A percentile compares a stretch with the other conserved stretches of the same genome.
Conservation (phyloP, 2,329 filamentous ascomycete genomes). For the Fusarium metavorans region DNA sequence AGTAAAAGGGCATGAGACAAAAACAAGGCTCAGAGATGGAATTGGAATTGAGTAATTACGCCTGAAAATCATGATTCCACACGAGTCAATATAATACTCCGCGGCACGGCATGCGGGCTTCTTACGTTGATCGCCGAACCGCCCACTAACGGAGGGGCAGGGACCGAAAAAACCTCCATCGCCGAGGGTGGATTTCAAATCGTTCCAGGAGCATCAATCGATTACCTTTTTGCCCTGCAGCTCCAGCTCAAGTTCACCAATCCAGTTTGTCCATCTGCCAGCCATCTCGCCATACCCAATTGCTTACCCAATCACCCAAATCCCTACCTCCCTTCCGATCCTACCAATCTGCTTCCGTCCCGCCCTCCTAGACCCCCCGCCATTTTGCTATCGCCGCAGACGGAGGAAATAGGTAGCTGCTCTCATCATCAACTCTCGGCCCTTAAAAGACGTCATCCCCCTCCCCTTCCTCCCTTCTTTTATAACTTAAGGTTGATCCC, state of each 20-base stretch:
- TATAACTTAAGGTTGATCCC: conserved; percentile 25
- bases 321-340: conserved; percentile 13
- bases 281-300: conserved; percentile 3
- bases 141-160: conserved; percentile 29
- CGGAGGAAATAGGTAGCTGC: not conserved
- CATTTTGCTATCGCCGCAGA: conserved; percentile 9
- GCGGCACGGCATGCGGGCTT: not conserved
- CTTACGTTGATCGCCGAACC: not conserved
- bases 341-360: conserved; percentile 21
- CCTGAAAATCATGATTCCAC: conserved; percentile 26
- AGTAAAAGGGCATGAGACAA: not conserved
- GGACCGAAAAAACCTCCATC: conserved; percentile 34
- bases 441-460: conserved; percentile 44
- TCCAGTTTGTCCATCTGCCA: not conserved
- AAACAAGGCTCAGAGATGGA: not conserved
- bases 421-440: conserved; percentile 12
- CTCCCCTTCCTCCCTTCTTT: conserved; percentile 27
- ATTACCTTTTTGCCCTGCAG: conserved; percentile 18
- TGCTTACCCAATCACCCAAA: conserved; percentile 42
- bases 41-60: not conserved
- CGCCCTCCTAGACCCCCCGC: conserved; percentile 23
- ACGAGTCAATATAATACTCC: not conserved
- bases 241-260: conserved; percentile 25
- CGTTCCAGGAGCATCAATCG: conserved; percentile 9
- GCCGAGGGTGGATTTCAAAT: conserved; percentile 43